These are phyloP conservation scores for Sungouiozyma ichnusensis DNA, from an alignment of 805 yeast species.

Conservation along the genomic window DNA sequence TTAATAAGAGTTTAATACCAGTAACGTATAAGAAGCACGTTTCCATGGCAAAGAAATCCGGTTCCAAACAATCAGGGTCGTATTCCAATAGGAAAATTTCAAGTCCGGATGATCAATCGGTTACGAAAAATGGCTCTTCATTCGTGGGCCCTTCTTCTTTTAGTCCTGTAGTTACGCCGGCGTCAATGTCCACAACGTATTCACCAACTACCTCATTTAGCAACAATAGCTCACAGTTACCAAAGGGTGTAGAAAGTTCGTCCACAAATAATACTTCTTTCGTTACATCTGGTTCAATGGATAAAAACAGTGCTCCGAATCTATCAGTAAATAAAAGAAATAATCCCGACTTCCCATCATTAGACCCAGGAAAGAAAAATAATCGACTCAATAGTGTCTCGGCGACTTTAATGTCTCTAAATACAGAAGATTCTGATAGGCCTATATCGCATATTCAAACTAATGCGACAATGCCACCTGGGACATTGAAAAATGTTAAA, in stretches of 20 bases:
- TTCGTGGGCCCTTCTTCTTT: slow-evolving; percentile 8
- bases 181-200: background rate
- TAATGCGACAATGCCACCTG: slow-evolving; percentile 29
- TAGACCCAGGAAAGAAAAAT: slow-evolving; percentile 22
- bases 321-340: background rate
- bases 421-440: slow-evolving; percentile 19
- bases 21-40: slow-evolving; percentile 67
- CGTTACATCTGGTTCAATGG: slow-evolving; percentile 6
- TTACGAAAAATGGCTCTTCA: slow-evolving; percentile 29
- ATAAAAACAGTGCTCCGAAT: slow-evolving; percentile 2
- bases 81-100: background rate
- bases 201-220: background rate
- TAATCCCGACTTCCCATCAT: slow-evolving; percentile 10
- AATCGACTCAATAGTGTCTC: slow-evolving; percentile 21
- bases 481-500: slow-evolving; percentile 30
- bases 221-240: background rate
- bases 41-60: slow-evolving; percentile 34
- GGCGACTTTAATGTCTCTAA: slow-evolving; percentile 13
- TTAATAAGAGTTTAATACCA: slow-evolving; percentile 43
- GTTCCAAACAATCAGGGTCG: slow-evolving; percentile 19
- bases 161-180: background rate
- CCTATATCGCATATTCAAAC: slow-evolving; percentile 28
- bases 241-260: background rate
- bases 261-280: background rate
- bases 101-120: slow-evolving; percentile 6